Evolutionary conservation across 306 rosid genomes (phyloP).

Genomic region (Rubus idaeus): DNA sequence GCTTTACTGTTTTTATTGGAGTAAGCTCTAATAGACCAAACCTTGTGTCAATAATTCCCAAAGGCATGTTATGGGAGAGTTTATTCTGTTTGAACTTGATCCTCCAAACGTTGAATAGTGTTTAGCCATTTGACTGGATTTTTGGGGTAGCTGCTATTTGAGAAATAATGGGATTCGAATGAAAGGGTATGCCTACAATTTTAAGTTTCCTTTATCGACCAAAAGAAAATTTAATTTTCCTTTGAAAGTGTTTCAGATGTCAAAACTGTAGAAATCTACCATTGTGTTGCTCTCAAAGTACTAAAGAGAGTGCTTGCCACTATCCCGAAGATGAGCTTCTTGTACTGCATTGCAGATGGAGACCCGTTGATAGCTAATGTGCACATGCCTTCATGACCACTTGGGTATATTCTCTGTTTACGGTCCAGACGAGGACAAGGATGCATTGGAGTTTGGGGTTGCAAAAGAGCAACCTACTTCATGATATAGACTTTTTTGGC

Average conservation of each 20-base stretch:
- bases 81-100: conserved; percentile 3
- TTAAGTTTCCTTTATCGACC: background rate
- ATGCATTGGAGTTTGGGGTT: background rate
- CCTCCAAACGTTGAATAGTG: background rate
- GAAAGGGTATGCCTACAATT: background rate
- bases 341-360: background rate
- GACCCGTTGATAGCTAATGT: background rate
- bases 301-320: background rate
- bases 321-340: background rate
- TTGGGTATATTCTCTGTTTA: background rate
- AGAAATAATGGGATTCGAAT: background rate
- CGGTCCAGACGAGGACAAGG: background rate
- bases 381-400: background rate
- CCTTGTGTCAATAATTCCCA: conserved; percentile 36
- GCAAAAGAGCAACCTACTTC: no score
- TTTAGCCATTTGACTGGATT: conserved; percentile 5
- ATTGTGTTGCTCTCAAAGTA: background rate
- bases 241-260: no score
- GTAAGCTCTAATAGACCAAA: conserved; percentile 26
- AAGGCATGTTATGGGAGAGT: conserved; percentile 25
- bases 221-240: background rate
- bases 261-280: background rate
- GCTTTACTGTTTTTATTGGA: conserved; percentile 35
- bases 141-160: background rate
- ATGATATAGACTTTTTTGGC: no score